Conservation (phyloP, 176 grass and related monocot species). For the Cenchrus fungigraminus region DNA sequence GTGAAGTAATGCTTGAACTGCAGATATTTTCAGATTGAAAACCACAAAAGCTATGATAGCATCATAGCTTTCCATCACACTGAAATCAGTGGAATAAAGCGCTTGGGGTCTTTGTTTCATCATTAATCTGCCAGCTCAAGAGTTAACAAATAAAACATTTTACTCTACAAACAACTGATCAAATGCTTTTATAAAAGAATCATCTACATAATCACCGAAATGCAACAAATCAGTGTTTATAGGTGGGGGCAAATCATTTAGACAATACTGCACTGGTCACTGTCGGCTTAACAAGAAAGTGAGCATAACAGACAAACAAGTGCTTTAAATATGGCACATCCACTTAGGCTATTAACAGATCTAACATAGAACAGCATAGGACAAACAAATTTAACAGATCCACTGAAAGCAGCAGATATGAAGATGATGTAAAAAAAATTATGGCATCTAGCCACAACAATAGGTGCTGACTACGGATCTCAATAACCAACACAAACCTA, state of each 20-base stretch:
- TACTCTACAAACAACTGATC: background rate
- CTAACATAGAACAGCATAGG: too few species aligned
- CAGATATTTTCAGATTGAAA: conserved; percentile 61
- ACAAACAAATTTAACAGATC: background rate
- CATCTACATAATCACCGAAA: background rate
- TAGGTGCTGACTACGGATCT: too few species aligned
- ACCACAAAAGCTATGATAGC: conserved; percentile 35
- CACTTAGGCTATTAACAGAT: too few species aligned
- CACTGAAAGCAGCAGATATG: background rate
- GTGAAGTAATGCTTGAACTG: background rate
- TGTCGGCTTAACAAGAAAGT: background rate
- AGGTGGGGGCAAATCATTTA: background rate
- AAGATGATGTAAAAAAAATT: too few species aligned
- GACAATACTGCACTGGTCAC: background rate
- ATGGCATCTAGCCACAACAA: background rate
- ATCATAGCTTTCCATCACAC: conserved; percentile 48
- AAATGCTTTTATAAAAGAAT: background rate
- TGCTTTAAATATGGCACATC: too few species aligned
- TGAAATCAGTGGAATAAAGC: conserved; percentile 40
- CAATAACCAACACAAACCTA: too few species aligned
- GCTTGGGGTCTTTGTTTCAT: conserved; percentile 43
- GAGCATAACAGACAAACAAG: background rate
- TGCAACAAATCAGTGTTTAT: background rate
- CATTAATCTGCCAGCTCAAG: conserved; percentile 41
- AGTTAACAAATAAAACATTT: background rate